These are phyloP conservation scores for Posidonia australis DNA, from an alignment of 106 monocot genomes.

Conservation along the genomic window DNA sequence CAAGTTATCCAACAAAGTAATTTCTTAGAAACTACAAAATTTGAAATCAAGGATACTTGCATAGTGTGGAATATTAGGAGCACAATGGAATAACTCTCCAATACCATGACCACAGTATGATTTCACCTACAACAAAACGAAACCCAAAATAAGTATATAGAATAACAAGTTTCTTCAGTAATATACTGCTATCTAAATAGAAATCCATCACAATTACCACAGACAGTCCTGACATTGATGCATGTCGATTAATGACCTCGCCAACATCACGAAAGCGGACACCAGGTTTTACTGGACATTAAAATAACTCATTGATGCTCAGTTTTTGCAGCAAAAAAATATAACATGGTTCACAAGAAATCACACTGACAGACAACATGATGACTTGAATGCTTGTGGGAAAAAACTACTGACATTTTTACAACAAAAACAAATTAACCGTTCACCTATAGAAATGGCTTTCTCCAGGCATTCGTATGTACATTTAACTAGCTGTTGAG, in stretches of 20 bases:
- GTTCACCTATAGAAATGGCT: conserved; percentile 87
- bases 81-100: conserved; percentile 96
- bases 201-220: conserved; percentile 53
- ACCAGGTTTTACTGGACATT: conserved; percentile 81
- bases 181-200: not conserved
- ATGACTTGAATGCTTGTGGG: too few relatives aligned
- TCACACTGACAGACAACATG: too few relatives aligned
- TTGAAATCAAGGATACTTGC: conserved; percentile 55
- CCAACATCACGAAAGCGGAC: conserved; percentile 98
- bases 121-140: conserved; percentile 61
- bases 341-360: too few relatives aligned
- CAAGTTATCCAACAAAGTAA: too few relatives aligned
- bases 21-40: too few relatives aligned
- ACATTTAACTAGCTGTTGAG: conserved; percentile 72
- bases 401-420: too few relatives aligned
- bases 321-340: too few relatives aligned
- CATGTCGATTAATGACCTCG: conserved; percentile 89
- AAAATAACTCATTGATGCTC: not conserved
- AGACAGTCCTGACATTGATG: conserved; percentile 83
- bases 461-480: conserved; percentile 97
- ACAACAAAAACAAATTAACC: not conserved
- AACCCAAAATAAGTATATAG: not conserved
- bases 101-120: conserved; percentile 99
- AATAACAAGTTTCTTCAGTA: not conserved
- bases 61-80: conserved; percentile 98